These are phyloP conservation scores for Carex arenaria DNA, from an alignment of 202 grass and related monocot species.

Conservation along the genomic window DNA sequence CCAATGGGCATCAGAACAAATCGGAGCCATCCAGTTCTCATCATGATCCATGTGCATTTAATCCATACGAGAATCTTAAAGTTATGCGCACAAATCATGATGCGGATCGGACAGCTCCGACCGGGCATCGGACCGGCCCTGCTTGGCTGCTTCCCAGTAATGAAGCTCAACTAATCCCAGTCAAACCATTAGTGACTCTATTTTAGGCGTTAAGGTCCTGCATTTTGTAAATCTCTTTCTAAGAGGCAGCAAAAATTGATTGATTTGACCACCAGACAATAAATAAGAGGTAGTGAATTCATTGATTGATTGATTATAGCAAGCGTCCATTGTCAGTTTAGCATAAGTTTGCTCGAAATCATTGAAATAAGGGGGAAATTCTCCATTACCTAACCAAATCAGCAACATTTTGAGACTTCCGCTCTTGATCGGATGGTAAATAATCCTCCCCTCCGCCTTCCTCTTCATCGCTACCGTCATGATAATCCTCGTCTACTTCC, in stretches of 20 bases:
- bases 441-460: slow-evolving; percentile 25
- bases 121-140: too few species aligned
- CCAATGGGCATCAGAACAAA: too few species aligned
- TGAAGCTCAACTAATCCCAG: background rate
- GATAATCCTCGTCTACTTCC: slow-evolving; percentile 22
- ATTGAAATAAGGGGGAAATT: background rate
- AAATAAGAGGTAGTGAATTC: too few species aligned
- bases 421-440: slow-evolving; percentile 36
- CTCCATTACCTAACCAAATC: slow-evolving; percentile 63
- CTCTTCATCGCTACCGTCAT: background rate
- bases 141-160: background rate
- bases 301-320: too few species aligned
- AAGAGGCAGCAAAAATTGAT: background rate
- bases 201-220: too few species aligned
- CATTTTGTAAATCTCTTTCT: background rate
- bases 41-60: too few species aligned
- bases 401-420: slow-evolving; percentile 82
- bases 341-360: background rate
- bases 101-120: too few species aligned
- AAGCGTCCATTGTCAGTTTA: background rate
- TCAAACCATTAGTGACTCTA: background rate
- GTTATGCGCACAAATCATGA: too few species aligned
- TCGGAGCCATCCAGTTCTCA: too few species aligned
- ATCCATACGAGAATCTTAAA: too few species aligned
- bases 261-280: too few species aligned